Base-by-base conservation (phyloP, 176 grass and related monocot genomes). In the Avena eriantha region DNA sequence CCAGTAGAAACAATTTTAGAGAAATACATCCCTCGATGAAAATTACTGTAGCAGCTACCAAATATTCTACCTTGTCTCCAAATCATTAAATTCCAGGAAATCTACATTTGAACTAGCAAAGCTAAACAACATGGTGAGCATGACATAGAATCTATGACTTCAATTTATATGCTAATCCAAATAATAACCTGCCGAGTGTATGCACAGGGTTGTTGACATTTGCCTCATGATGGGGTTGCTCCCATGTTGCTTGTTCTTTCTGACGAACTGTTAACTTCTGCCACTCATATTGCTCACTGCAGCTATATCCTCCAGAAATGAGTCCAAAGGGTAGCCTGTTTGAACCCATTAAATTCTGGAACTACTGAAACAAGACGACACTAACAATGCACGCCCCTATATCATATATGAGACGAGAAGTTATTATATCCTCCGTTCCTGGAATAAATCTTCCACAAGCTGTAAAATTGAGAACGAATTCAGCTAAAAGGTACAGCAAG, bases 251-350 rank as follows among this genome's bases (percentile, higher is more conserved):
- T 15, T 60, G 69, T 24, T 86, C 78, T 50, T 70, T 86, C 76
- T 77, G 59, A 51, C 18, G 10, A 82, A 60, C 29, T 61, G 61
- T 24, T 31, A 90, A 77, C 21, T 86, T 54, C 18, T 86, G 59
- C 88, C 88, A 89, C 2, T 86, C 78, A 10, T 89, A 89, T 53
- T 89, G 79, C 59, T 86, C 50, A 19, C 49, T 50, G 70, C 60
- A 24, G 3, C 29, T 45, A 84, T 81, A 56, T 76, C 78, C 71
- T 50, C 41, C 34, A 13, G 78, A 56, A 82, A 34, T 15, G 45
- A 68, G 15, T 58, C 49, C 88, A 85, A 83, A 83, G 10, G 81
- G 81, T 41, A 83, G 50, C 33, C 60, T 90, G 45, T 86, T 49
- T 49, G 78, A 86, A 86, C 35, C 24, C 88, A 90, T 90, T 81